Evolutionary conservation across 1,284 basidiomycete genomes (phyloP), one percentile per base, ranked within the genome.

Genomic region (Cystobasidium slooffiae): DNA sequence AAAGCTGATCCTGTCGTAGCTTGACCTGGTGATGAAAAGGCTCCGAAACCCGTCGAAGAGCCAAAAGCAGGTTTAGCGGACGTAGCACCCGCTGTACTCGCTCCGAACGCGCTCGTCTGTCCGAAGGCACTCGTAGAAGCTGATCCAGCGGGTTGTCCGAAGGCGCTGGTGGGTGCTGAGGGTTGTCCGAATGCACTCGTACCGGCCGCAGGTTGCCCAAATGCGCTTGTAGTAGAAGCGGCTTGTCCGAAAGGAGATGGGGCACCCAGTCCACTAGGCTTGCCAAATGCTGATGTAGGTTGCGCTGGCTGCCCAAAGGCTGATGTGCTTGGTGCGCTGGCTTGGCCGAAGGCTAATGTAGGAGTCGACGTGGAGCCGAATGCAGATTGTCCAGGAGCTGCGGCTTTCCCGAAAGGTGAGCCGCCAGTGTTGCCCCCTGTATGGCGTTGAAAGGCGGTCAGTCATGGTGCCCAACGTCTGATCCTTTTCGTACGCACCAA

Each of bases 321-420:
- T 2, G 80, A 67, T 18, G 79, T 68, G 18, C 80, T 58, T 10
- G 78, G 75, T 20, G 76, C 68, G 53, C 31, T 53, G 7, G 64
- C 3, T 53, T 66, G 47, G 6, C 80, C 81, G 70, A 81, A 79
- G 3, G 79, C 77, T 3, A 80, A 75, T 24, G 75, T 14, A 16
- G 79, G 39, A 39, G 41, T 49, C 7, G 73, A 66, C 0, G 76
- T 44, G 6, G 75, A 56, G 4, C 78, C 78, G 67, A 81, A 80
- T 10, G 79, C 76, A 20, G 75, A 67, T 16, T 72, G 62, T 16
- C 39, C 56, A 20, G 69, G 22, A 12, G 69, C 24, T 43, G 77
- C 59, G 7, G 78, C 62, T 46, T 70, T 67, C 8, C 83, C 72
- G 83, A 83, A 14, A 79, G 81, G 14, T 79, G 72, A 47, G 22